These are phyloP conservation scores for Phaeomoniella chlamydospora DNA, from an alignment of 2,329 filamentous ascomycete genomes.

Conservation along the genomic window DNA sequence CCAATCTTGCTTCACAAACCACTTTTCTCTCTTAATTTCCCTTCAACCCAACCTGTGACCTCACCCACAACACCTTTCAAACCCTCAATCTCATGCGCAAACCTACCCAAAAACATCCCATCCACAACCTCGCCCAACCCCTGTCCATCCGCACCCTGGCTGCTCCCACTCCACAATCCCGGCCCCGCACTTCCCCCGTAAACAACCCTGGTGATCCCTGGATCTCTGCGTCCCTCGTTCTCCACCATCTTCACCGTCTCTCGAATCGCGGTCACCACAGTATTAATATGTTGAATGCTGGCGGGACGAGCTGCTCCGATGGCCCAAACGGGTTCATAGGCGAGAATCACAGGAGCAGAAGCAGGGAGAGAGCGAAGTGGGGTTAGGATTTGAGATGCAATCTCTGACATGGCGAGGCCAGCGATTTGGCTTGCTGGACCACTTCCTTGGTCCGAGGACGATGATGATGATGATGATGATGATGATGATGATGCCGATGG, in stretches of 20 bases:
- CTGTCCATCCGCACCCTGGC: too few relatives aligned
- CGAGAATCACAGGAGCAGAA: constrained; percentile 57
- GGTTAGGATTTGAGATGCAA: constrained; percentile 48
- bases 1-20: too few relatives aligned
- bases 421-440: constrained; percentile 22
- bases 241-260: constrained; percentile 25
- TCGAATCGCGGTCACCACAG: constrained; percentile 52
- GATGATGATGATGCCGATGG: constrained; percentile 28
- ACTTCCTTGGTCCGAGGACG: too few relatives aligned
- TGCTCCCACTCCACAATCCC: constrained; percentile 54
- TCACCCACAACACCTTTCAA: constrained; percentile 61
- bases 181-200: constrained; percentile 77
- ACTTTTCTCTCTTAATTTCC: background rate
- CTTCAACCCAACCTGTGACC: constrained; percentile 35
- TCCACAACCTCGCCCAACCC: constrained; percentile 55
- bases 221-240: constrained; percentile 19
- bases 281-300: constrained; percentile 55
- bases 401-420: constrained; percentile 49
- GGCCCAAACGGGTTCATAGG: constrained; percentile 83
- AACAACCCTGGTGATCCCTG: constrained; percentile 51
- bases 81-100: constrained; percentile 61
- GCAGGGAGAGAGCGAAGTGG: constrained; percentile 47
- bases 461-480: too few relatives aligned
- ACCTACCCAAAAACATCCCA: constrained; percentile 67
- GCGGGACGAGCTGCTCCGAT: constrained; percentile 65